These are phyloP conservation scores for Lichtheimia corymbifera DNA, from an alignment of 371 early-diverging fungal species.

Conservation along the genomic window DNA sequence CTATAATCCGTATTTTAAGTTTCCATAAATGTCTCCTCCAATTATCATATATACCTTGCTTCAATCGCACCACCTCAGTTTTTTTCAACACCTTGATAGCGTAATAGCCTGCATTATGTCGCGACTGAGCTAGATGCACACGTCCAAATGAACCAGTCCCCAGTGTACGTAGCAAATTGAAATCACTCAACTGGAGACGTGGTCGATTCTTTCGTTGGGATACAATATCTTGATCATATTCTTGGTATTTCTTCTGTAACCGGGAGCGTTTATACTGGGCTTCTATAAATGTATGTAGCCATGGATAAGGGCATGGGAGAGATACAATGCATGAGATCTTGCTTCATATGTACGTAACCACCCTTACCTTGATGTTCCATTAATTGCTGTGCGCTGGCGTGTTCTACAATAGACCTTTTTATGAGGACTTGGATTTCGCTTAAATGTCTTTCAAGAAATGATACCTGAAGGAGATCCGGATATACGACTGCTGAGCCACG, in stretches of 20 bases:
- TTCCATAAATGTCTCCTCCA: neutral
- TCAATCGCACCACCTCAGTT: slow-evolving; percentile 89
- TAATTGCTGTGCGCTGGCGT: too few relatives aligned
- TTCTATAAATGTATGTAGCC: neutral
- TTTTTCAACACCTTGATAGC: slow-evolving; percentile 94
- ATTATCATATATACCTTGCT: slow-evolving; percentile 61
- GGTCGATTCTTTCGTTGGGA: neutral
- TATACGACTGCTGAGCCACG: too few relatives aligned
- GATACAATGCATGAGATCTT: too few relatives aligned
- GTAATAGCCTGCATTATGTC: slow-evolving; percentile 51
- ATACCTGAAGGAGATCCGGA: too few relatives aligned
- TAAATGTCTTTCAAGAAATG: too few relatives aligned
- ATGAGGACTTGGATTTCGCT: too few relatives aligned
- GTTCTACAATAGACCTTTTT: too few relatives aligned
- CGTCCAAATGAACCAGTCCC: slow-evolving; percentile 73
- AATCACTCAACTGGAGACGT: slow-evolving; percentile 23
- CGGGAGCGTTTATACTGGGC: neutral
- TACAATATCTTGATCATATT: neutral
- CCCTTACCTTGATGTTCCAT: too few relatives aligned
- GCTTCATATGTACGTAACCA: too few relatives aligned
- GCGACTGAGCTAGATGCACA: slow-evolving; percentile 63
- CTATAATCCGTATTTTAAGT: slow-evolving; percentile 10
- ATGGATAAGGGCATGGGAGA: too few relatives aligned
- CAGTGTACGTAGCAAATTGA: slow-evolving; percentile 53
- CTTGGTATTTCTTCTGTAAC: neutral